phyloP scores from a whole-genome alignment of 495 filamentous ascomycete species.

The Opeltia flavorubescens region DNA sequence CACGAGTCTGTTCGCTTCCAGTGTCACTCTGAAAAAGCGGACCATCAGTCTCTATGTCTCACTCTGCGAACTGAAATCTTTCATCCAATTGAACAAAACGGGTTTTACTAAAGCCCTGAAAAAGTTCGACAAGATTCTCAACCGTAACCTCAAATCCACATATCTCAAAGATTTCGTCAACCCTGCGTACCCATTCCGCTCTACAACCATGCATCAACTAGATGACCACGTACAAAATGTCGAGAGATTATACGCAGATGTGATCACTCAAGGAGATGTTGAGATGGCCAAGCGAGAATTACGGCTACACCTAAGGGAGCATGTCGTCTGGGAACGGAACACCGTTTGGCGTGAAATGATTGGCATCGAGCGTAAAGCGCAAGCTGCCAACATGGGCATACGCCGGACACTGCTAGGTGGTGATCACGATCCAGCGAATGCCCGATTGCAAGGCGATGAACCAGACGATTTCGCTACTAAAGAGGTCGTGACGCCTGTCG shows the following conservation, averaged over 20 bases:
- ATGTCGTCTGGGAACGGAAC: conserved; percentile 98
- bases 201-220: conserved; percentile 51
- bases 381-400: conserved; percentile 83
- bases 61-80: conserved; percentile 91
- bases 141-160: conserved; percentile 56
- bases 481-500: conserved; percentile 68
- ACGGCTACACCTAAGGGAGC: conserved; percentile 81
- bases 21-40: conserved; percentile 81
- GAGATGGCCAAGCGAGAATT: conserved; percentile 66
- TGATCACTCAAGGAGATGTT: conserved; percentile 69
- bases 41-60: conserved; percentile 77
- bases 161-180: conserved; percentile 66
- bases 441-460: conserved; percentile 73
- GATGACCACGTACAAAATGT: conserved; percentile 56
- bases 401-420: conserved; percentile 64
- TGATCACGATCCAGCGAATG: conserved; percentile 52
- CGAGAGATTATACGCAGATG: conserved; percentile 63
- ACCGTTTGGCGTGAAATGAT: conserved; percentile 99
- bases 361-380: conserved; percentile 88
- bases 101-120: conserved; percentile 93
- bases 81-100: conserved; percentile 89
- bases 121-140: conserved; percentile 95
- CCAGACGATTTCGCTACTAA: conserved; percentile 41
- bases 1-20: conserved; percentile 57
- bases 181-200: conserved; percentile 60